These are phyloP conservation scores for Acanthamoeba triangularis DNA, from an alignment of 208 protist genomes.

Conservation along the genomic window DNA sequence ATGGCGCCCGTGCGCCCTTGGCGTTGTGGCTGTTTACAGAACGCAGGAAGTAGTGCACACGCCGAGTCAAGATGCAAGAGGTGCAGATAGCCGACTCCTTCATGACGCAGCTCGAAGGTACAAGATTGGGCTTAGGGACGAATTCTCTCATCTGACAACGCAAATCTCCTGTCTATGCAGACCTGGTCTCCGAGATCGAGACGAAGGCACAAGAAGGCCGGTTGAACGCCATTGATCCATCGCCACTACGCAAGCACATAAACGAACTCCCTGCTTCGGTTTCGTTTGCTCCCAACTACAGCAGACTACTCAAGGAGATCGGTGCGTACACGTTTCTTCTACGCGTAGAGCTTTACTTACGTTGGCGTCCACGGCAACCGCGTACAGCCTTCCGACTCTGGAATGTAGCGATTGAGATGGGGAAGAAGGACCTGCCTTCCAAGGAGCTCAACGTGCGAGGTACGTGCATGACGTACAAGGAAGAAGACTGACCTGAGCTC, in stretches of 20 bases:
- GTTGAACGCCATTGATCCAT: neutral
- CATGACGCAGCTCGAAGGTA: conserved; percentile 7
- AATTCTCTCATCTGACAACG: neutral
- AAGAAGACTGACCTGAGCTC: neutral
- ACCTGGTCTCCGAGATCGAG: conserved; percentile 14
- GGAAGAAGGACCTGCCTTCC: neutral
- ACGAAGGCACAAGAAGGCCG: neutral
- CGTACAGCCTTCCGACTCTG: conserved; percentile 40
- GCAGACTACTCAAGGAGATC: conserved; percentile 7
- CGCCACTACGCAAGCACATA: neutral
- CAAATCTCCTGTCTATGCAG: neutral
- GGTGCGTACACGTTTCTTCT: neutral
- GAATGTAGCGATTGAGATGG: conserved; percentile 31
- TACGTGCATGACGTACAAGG: neutral
- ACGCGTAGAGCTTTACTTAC: neutral
- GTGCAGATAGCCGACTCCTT: conserved; percentile 22
- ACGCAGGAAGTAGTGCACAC: too few relatives aligned
- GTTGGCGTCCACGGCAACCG: neutral
- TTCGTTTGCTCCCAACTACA: conserved; percentile 11
- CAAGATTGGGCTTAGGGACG: too few relatives aligned
- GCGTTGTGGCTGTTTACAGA: too few relatives aligned
- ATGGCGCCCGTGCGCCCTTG: neutral
- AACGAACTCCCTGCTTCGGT: neutral
- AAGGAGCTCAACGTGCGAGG: neutral
- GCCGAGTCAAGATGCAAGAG: neutral